Percentiles rank a stretch among this genome's conserved stretches.
These are phyloP conservation scores for Hamigera avellanea DNA, from an alignment of 495 filamentous ascomycete species.

Conservation along the genomic window DNA sequence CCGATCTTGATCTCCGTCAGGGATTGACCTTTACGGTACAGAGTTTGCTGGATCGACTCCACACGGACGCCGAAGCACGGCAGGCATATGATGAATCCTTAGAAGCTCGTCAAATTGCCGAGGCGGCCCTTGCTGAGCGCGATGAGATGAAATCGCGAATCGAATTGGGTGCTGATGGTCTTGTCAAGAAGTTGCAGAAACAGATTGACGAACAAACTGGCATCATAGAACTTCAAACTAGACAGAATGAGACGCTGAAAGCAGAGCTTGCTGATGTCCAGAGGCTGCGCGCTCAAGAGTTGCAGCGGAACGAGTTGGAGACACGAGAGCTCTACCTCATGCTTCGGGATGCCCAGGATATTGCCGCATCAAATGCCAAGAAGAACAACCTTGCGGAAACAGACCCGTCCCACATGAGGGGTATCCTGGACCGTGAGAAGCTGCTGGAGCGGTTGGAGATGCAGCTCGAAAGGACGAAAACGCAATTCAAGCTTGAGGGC, in stretches of 20 bases:
- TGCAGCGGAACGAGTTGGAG: slow-evolving; percentile 90
- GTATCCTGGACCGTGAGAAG: slow-evolving; percentile 83
- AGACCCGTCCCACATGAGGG: slow-evolving; percentile 71
- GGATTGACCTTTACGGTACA: slow-evolving; percentile 97
- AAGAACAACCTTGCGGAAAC: slow-evolving; percentile 50
- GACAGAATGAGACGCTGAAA: slow-evolving; percentile 78
- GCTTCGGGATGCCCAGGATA: slow-evolving; percentile 95
- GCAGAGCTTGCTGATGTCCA: slow-evolving; percentile 83
- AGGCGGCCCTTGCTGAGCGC: slow-evolving; percentile 88
- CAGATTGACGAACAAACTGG: slow-evolving; percentile 85
- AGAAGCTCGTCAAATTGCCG: slow-evolving; percentile 82
- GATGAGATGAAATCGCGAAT: slow-evolving; percentile 94
- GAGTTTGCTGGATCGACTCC: slow-evolving; percentile 83
- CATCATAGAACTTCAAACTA: slow-evolving; percentile 77
- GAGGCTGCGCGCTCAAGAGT: slow-evolving; percentile 74
- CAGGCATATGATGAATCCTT: slow-evolving; percentile 83
- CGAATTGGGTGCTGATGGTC: slow-evolving; percentile 83
- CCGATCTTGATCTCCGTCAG: slow-evolving; percentile 95
- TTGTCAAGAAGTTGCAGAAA: slow-evolving; percentile 86
- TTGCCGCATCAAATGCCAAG: slow-evolving; percentile 75
- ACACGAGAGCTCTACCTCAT: slow-evolving; percentile 96
- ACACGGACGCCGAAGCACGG: slow-evolving; percentile 90
- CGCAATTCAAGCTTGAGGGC: slow-evolving; percentile 94
- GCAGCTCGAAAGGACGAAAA: slow-evolving; percentile 94
- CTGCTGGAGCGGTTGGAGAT: slow-evolving; percentile 88